Evolutionary conservation across 1,284 basidiomycete genomes (phyloP).

Genomic region (Crucibulum parvulum): DNA sequence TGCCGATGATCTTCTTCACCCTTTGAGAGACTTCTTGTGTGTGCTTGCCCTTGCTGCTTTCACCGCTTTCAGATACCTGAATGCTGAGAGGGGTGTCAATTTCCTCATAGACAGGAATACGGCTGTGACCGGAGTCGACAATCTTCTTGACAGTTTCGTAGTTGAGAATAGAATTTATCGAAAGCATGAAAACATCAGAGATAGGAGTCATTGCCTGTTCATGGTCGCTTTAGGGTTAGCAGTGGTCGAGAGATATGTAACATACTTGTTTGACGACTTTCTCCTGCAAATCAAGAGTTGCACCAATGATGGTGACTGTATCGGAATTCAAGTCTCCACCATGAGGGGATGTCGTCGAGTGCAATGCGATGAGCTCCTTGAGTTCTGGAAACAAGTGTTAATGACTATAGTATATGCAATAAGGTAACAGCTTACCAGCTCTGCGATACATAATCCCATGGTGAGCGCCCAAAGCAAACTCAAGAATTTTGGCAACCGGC

Average conservation of each 20-base stretch:
- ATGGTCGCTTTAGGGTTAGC: background rate
- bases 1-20: constrained; percentile 83
- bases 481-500: constrained; percentile 80
- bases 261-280: constrained; percentile 66
- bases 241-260: background rate
- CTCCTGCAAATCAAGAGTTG: constrained; percentile 76
- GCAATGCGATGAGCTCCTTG: constrained; percentile 79
- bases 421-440: constrained; percentile 36
- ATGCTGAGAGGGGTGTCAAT: constrained; percentile 61
- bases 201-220: constrained; percentile 83
- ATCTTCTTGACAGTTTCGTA: constrained; percentile 79
- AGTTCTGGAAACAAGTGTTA: constrained; percentile 49
- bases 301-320: constrained; percentile 81
- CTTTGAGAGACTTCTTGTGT: constrained; percentile 40
- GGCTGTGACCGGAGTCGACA: constrained; percentile 81
- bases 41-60: background rate
- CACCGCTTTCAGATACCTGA: constrained; percentile 11
- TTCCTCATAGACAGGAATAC: constrained; percentile 79
- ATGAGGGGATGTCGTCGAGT: constrained; percentile 60
- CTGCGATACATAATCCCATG: constrained; percentile 69
- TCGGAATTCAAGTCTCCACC: constrained; percentile 77
- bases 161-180: constrained; percentile 81
- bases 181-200: constrained; percentile 82
- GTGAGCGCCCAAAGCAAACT: constrained; percentile 67
- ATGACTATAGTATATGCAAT: background rate